Conservation (phyloP, 345 rosid genomes). For the Noccaea bulbosa region DNA sequence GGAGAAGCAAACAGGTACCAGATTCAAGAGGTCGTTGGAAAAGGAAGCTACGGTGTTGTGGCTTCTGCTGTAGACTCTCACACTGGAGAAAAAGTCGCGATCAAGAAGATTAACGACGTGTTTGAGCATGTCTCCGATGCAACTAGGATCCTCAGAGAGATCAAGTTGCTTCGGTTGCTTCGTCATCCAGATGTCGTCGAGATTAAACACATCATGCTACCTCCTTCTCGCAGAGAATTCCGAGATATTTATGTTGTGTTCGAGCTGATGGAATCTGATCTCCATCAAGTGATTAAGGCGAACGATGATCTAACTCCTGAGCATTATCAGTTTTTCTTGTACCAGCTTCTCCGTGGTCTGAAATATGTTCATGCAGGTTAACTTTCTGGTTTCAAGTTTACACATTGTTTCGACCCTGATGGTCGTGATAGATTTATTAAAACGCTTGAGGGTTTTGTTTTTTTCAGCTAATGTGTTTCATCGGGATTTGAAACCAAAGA, state of each 20-base stretch:
- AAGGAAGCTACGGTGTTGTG: constrained; percentile 98
- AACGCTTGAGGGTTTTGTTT: constrained; percentile 17
- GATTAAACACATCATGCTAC: constrained; percentile 95
- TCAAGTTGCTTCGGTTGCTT: constrained; percentile 89
- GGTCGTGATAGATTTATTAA: constrained; percentile 5
- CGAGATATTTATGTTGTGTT: constrained; percentile 92
- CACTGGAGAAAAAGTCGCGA: constrained; percentile 89
- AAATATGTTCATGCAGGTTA: constrained; percentile 91
- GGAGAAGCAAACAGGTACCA: constrained; percentile 92
- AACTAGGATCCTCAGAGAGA: constrained; percentile 92
- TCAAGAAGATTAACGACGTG: constrained; percentile 94
- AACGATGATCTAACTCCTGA: constrained; percentile 97
- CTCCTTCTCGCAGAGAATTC: constrained; percentile 96
- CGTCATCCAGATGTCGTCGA: constrained; percentile 94
- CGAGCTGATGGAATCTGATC: constrained; percentile 99
- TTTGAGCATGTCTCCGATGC: constrained; percentile 99
- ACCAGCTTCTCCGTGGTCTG: constrained; percentile 97
- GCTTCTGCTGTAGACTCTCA: constrained; percentile 87
- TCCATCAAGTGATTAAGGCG: constrained; percentile 95
- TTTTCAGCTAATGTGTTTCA: constrained; percentile 92
- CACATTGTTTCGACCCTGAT: constrained; percentile 1
- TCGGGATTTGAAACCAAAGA: constrained; percentile 96
- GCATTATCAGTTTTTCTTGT: constrained; percentile 93
- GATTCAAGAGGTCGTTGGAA: constrained; percentile 92
- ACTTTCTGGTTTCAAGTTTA: constrained; percentile 10